Conservation (phyloP, 768 basidiomycete genomes). For the Lentinus brumalis region DNA sequence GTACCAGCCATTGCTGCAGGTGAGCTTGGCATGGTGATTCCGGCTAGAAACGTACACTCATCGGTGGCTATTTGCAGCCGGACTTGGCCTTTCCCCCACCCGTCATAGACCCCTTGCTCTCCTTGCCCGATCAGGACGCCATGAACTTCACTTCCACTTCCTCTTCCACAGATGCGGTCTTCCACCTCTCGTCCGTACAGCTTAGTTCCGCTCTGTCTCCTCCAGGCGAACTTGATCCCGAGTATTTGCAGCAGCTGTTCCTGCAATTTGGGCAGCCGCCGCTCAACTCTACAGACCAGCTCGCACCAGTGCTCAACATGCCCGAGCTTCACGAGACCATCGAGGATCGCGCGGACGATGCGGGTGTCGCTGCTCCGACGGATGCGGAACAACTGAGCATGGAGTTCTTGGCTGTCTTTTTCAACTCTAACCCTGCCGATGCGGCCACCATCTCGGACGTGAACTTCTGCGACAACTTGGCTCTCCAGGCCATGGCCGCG, state of each 20-base stretch:
- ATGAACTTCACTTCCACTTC: background rate
- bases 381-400: background rate
- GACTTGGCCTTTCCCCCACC: background rate
- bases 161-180: background rate
- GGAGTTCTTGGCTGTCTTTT: background rate
- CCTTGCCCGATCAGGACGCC: background rate
- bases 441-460: background rate
- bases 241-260: background rate
- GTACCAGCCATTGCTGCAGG: background rate
- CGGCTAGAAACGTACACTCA: background rate
- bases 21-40: background rate
- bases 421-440: background rate
- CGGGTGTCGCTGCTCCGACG: background rate
- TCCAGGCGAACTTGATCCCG: slow-evolving; percentile 6
- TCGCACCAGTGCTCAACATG: slow-evolving; percentile 1
- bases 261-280: background rate
- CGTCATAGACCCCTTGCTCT: background rate
- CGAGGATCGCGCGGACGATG: background rate
- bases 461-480: background rate
- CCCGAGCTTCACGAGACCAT: slow-evolving; percentile 5
- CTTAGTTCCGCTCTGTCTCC: background rate
- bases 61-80: background rate
- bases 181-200: background rate
- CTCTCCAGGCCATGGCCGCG: background rate
- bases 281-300: background rate